Base-by-base conservation (phyloP, 2,329 filamentous ascomycete genomes). In the Botryotinia globosa region DNA sequence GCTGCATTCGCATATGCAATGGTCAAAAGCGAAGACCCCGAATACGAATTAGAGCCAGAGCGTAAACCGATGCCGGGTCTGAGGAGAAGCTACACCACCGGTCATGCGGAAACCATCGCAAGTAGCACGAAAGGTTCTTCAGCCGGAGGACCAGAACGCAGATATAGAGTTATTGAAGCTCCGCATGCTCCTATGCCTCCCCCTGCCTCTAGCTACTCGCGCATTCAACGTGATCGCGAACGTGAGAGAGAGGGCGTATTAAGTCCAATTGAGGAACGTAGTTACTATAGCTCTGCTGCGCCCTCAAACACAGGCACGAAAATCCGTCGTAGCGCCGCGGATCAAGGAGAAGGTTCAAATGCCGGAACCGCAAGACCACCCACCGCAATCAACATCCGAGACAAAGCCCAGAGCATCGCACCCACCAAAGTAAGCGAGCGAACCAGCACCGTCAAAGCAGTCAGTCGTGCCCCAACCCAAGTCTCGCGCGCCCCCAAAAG, bases 1-100 rank as follows among this genome's bases (percentile, higher is more conserved):
- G 92, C 91, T 51, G 92, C 91, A 16, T 84, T 92, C 58, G 91
- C 92, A 16, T 97, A 96, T 82, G 90, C 89, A 34, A 90, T 94
- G 84, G 86, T 89, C 75, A 89, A 87, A 76, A 85, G 86, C 73
- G 90, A 92, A 62, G 76, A 76, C 8, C 76, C 79, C 20, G 65
- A 37, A 34, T 72, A 72, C 44, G 61, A 72, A 44, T 39, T 72
- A 14, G 69, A 67, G 16, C 39, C 69, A 5, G 62, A 67, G 37
- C 16, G 9, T 12, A 66, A 72, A 58, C 34, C 61, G 0, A 51
- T 59, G 42, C 72, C 69, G 5, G 54, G 51, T 29, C 32, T 71
- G 0, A 56, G 72, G 9, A 51, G 69, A 44, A 72, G 69, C 5
- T 68, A 73, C 44, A 72, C 72, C 2, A 54, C 62, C 3, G 54